These are phyloP conservation scores for Cryptococcus neoformans DNA, from an alignment of 1,284 basidiomycete species.

Conservation along the genomic window DNA sequence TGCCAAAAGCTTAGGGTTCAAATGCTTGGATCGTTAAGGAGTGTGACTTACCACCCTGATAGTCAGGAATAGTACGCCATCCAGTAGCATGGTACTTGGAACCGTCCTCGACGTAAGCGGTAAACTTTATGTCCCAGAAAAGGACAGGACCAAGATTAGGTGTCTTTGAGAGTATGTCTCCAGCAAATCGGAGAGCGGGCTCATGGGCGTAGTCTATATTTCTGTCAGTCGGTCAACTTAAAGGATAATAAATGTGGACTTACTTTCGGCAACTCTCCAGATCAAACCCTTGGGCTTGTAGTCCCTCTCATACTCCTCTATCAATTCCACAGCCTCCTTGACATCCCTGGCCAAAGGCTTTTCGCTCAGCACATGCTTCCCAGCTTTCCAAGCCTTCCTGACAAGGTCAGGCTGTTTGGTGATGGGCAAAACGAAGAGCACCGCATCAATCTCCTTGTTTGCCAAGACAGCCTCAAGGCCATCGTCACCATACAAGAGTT, in stretches of 20 bases:
- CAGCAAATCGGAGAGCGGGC: conserved; percentile 57
- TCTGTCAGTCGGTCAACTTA: not conserved
- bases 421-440: conserved; percentile 76
- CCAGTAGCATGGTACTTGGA: conserved; percentile 74
- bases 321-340: conserved; percentile 59
- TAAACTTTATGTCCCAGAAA: conserved; percentile 50
- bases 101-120: conserved; percentile 59
- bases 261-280: conserved; percentile 79
- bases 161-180: conserved; percentile 60
- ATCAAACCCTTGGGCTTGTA: conserved; percentile 68
- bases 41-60: conserved; percentile 62
- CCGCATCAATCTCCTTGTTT: conserved; percentile 63
- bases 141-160: conserved; percentile 56
- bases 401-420: conserved; percentile 66
- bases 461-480: conserved; percentile 63
- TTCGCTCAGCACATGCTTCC: conserved; percentile 75
- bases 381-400: conserved; percentile 56
- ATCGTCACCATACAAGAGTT: conserved; percentile 58
- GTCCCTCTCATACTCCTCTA: conserved; percentile 61
- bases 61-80: conserved; percentile 79
- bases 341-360: conserved; percentile 79
- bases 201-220: conserved; percentile 64
- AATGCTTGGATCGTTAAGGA: too few relatives aligned
- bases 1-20: not conserved
- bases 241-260: conserved; percentile 10